Conservation (phyloP, 1,284 basidiomycete species). For the Austroboletus novae-zelandiae region DNA sequence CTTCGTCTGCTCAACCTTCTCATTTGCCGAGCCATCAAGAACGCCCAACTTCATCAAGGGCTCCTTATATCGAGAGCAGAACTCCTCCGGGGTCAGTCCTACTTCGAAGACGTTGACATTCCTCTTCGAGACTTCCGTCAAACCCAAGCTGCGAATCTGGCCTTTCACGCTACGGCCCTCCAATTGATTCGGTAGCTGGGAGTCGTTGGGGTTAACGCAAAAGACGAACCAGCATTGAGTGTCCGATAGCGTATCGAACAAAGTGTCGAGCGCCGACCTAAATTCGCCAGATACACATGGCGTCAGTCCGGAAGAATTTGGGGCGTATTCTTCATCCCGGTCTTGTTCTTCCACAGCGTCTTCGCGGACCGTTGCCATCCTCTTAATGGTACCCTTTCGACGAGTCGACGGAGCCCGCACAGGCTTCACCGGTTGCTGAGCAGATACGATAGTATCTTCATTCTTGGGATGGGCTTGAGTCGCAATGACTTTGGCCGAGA, state of each 20-base stretch:
- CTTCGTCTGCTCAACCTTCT: conserved; percentile 59
- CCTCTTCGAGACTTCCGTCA: conserved; percentile 77
- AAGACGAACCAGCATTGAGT: conserved; percentile 92
- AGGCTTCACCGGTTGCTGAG: conserved; percentile 90
- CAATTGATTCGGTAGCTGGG: conserved; percentile 89
- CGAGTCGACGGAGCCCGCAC: conserved; percentile 90
- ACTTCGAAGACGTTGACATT: conserved; percentile 75
- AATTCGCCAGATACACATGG: conserved; percentile 89
- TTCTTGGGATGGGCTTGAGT: conserved; percentile 89
- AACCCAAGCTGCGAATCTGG: conserved; percentile 81
- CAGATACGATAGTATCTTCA: conserved; percentile 92
- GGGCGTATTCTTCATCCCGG: conserved; percentile 50
- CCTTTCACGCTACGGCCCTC: conserved; percentile 91
- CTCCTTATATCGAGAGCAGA: conserved; percentile 78
- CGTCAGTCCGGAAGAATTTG: conserved; percentile 35
- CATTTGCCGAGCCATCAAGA: conserved; percentile 52
- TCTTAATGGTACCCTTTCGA: conserved; percentile 69
- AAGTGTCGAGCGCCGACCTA: conserved; percentile 75
- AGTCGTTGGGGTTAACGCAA: conserved; percentile 93
- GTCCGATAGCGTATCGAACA: conserved; percentile 89
- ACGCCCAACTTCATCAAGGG: conserved; percentile 46
- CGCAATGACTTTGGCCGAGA: conserved; percentile 84
- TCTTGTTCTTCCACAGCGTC: conserved; percentile 49
- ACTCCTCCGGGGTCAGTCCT: conserved; percentile 85
- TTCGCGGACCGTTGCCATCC: conserved; percentile 61